Conservation (phyloP, 768 basidiomycete species). For the Hericium alpestre region DNA sequence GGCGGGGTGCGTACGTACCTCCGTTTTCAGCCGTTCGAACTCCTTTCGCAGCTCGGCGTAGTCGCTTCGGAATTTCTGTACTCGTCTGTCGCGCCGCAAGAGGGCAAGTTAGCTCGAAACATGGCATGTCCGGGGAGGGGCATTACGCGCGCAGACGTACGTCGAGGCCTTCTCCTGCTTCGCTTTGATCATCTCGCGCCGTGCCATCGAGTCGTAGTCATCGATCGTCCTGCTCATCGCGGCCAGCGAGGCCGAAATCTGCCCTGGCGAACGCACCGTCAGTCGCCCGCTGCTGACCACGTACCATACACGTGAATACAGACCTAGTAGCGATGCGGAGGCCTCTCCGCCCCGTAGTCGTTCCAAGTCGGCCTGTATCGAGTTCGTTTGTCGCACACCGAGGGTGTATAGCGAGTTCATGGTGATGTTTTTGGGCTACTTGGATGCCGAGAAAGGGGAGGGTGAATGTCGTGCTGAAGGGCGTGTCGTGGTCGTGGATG, state of each 20-base stretch:
- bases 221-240: slow-evolving; percentile 92
- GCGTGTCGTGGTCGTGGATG: background rate
- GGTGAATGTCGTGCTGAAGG: background rate
- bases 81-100: slow-evolving; percentile 46
- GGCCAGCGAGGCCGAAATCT: slow-evolving; percentile 94
- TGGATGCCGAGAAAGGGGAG: background rate
- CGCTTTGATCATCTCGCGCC: slow-evolving; percentile 89
- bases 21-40: slow-evolving; percentile 68
- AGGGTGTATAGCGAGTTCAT: slow-evolving; percentile 97
- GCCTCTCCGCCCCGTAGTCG: slow-evolving; percentile 71
- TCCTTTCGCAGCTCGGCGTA: slow-evolving; percentile 73
- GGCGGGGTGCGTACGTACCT: slow-evolving; percentile 25
- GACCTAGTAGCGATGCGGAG: slow-evolving; percentile 77
- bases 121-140: too few relatives aligned
- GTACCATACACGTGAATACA: slow-evolving; percentile 18
- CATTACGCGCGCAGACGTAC: slow-evolving; percentile 30
- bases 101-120: background rate
- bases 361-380: slow-evolving; percentile 79
- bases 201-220: slow-evolving; percentile 95
- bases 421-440: background rate
- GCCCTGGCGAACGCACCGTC: slow-evolving; percentile 48
- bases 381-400: slow-evolving; percentile 84
- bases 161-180: slow-evolving; percentile 95
- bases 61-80: slow-evolving; percentile 84
- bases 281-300: background rate